Conservation (phyloP, 805 yeast genomes). For the Kodamaea nitidulidarum region DNA sequence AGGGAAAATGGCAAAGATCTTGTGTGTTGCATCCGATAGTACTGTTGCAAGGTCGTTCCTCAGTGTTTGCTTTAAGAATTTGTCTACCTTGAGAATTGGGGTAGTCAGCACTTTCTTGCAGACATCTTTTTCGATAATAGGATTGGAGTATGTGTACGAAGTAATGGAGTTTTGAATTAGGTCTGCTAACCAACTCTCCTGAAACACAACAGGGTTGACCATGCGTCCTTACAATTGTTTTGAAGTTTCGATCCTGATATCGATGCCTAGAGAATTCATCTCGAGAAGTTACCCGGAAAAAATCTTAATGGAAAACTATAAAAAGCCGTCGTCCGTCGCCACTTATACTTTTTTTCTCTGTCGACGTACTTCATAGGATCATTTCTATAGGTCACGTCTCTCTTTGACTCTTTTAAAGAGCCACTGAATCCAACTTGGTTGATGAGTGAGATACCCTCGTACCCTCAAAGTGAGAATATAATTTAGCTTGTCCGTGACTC, state of each 20-base stretch:
- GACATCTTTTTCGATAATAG: conserved; percentile 17
- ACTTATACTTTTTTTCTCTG: not conserved
- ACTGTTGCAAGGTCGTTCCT: conserved; percentile 25
- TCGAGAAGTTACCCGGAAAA: conserved; percentile 4
- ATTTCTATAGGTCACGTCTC: too few species aligned
- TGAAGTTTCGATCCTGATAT: not conserved
- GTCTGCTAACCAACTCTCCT: conserved; percentile 22
- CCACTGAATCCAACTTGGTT: too few species aligned
- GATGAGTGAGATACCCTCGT: too few species aligned
- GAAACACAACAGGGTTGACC: conserved; percentile 13
- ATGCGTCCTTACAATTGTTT: not conserved
- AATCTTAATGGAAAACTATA: not conserved
- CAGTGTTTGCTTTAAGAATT: conserved; percentile 20
- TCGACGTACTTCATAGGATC: too few species aligned
- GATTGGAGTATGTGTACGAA: conserved; percentile 8
- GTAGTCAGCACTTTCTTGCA: conserved; percentile 8
- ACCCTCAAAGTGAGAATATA: too few species aligned
- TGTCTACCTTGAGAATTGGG: conserved; percentile 27
- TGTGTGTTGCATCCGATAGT: conserved; percentile 30
- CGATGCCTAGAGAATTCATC: not conserved
- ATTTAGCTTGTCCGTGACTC: too few species aligned
- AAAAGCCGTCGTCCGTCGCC: not conserved
- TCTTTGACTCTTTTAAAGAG: too few species aligned
- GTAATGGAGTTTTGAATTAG: conserved; percentile 10
- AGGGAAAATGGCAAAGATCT: conserved; percentile 28